Evolutionary conservation across 2,329 filamentous ascomycete species (phyloP), one percentile per base, ranked within the genome.

Genomic region (Penicillium fuscoglaucum): DNA sequence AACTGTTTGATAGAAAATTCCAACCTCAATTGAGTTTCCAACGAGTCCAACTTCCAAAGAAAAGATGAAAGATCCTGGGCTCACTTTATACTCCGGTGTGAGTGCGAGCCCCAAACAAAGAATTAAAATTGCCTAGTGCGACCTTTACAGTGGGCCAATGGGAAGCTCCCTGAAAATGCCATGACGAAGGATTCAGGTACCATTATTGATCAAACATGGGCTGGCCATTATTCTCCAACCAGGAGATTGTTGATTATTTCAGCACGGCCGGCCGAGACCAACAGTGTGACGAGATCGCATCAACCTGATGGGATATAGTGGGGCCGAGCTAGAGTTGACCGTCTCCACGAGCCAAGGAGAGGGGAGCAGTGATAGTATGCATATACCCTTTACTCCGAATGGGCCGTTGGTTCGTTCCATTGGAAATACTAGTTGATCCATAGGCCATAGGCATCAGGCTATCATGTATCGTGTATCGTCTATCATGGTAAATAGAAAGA

Each of bases 181-280:
- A 60, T 41, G 24, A 46, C 39, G 47, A 47, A 56, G 45, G 40
- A 39, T 28, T n/a, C 40, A 57, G 28, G 33, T 10, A 28, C 24
- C 29, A 45, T 41, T 37, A 55, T 52, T 26, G 28, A 39, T 43
- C 59, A 41, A 33, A 50, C 41, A 33, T 44, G 40, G 52, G 53
- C 55, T 44, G 50, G 54, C 10, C 17, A 51, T 43, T 39, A 47
- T 40, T 46, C 37, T 50, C 61, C 61, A 60, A 62, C 55, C 61
- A 60, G 29, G 19, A 35, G 15, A 3, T 26, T 51, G 17, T 12
- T 61, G 61, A 64, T 65, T 64, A 64, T 61, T 57, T 52, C 52
- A 62, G 47, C 57, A 55, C 13, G 31, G 12, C 12, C 28, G 55
- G 61, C 19, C 57, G 46, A 64, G 61, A 57, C 15, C 37, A 39